Base-by-base conservation (phyloP, 2,329 filamentous ascomycete genomes). In the Diaporthe citri region DNA sequence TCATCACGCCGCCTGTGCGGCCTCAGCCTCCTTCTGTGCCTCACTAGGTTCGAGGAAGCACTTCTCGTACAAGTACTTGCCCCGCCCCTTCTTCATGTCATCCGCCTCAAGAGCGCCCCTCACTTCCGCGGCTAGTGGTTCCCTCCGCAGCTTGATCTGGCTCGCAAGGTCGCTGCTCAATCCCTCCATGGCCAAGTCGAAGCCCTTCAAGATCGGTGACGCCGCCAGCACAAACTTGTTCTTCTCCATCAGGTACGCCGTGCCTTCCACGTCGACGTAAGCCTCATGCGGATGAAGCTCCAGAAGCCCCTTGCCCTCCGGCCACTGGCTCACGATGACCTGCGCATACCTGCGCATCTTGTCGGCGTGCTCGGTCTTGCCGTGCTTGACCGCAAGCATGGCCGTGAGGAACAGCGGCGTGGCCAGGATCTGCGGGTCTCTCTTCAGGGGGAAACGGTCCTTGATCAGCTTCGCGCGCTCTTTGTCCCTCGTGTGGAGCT, bases 351-450 rank as follows among this genome's bases (percentile, higher is more conserved):
- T 81, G 70, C 78, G 76, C 66, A 87, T 82, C 78, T 82, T 83
- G 12, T 81, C 83, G 72, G 81, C 76, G 12, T 79, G 71, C 41
- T 84, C 84, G 34, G 78, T 80, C 34, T 76, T 80, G n/a, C 81
- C 76, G 76, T 78, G 79, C 78, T 82, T 82, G 34, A 81, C 80
- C 2, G 82, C 85, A 25, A 85, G 78, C n/a, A 81, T 82, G 17
- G 87, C 85, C 15, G 84, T 82, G 67, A 88, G 80, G 78, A 88
- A 84, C 75, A 88, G 81, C 41, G 83, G 82, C 43, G 84, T 83
- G 20, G 83, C 80, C 5, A 87, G 80, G 25, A 86, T 78, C 80
- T 86, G 83, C 12, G 87, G 87, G 79, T 88, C 86, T 34, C 82
- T 82, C 78, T 80, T 77, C 55, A 87, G 81, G 6, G 82, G 82